Conservation (phyloP, 306 rosid species). For the Trifolium repens region DNA sequence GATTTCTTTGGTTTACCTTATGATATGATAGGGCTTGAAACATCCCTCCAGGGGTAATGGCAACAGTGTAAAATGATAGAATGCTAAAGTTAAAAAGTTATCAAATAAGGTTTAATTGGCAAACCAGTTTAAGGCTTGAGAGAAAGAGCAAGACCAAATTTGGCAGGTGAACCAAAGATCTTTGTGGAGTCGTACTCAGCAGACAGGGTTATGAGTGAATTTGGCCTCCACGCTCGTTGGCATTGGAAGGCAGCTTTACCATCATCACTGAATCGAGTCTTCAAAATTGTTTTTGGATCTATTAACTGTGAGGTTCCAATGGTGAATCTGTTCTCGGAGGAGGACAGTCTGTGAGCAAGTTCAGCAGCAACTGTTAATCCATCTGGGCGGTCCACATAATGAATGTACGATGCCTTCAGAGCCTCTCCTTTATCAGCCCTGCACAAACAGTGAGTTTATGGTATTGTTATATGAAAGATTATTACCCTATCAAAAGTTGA, state of each 20-base stretch:
- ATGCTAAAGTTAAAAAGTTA: constrained; percentile 26
- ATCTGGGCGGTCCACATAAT: constrained; percentile 63
- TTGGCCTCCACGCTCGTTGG: constrained; percentile 93
- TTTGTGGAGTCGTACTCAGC: constrained; percentile 77
- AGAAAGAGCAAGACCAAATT: constrained; percentile 80
- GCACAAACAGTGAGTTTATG: constrained; percentile 37
- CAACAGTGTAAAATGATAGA: constrained; percentile 44
- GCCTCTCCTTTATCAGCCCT: constrained; percentile 84
- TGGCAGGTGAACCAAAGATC: constrained; percentile 64
- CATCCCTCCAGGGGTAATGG: constrained; percentile 42
- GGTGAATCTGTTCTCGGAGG: constrained; percentile 69
- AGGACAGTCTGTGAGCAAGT: constrained; percentile 66
- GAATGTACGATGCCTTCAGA: constrained; percentile 84
- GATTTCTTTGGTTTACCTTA: constrained; percentile 48
- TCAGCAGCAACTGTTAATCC: constrained; percentile 83
- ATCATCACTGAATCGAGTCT: constrained; percentile 71
- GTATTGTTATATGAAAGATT: constrained; percentile 20
- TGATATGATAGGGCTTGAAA: constrained; percentile 46
- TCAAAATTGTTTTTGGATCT: constrained; percentile 62
- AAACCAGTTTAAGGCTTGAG: constrained; percentile 74
- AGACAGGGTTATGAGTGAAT: constrained; percentile 75
- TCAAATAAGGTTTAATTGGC: constrained; percentile 20
- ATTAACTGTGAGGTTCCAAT: constrained; percentile 78
- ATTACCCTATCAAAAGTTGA: constrained; percentile 8
- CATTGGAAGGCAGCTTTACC: constrained; percentile 78